A percentile compares a stretch with the other conserved stretches of the same genome.
Evolutionary conservation across 768 basidiomycete species (phyloP).

Genomic region (Panaeolus cyanescens): DNA sequence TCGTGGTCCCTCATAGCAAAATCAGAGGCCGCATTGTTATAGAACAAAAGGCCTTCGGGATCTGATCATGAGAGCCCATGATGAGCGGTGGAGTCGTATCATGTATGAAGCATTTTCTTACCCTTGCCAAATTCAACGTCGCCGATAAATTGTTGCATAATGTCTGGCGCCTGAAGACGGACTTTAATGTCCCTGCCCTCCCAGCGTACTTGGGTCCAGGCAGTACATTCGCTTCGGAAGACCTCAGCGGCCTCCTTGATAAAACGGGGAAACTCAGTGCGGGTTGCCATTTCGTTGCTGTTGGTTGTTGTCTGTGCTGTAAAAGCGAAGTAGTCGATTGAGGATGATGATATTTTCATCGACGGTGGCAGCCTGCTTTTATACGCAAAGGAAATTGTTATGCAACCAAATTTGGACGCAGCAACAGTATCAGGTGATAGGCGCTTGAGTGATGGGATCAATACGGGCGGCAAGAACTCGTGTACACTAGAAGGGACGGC

Average conservation of each 20-base stretch:
- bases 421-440: background rate
- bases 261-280: constrained; percentile 8
- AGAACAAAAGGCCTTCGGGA: constrained; percentile 8
- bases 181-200: background rate
- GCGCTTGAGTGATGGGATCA: background rate
- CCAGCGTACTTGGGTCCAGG: background rate
- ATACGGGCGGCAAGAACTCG: too few relatives aligned
- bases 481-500: background rate
- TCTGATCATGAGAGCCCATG: background rate
- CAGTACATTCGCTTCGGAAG: constrained; percentile 1
- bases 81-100: background rate
- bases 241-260: background rate
- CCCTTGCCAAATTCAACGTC: background rate
- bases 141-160: constrained; percentile 6
- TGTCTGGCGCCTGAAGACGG: constrained; percentile 3
- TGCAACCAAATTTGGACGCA: background rate
- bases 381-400: background rate
- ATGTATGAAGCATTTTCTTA: background rate
- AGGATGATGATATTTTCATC: background rate
- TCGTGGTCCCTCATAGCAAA: background rate
- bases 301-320: background rate
- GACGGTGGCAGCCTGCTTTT: background rate
- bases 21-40: background rate
- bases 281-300: background rate
- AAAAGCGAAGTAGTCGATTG: background rate